Conservation (phyloP, 768 basidiomycete genomes). For the Hygrocybe coccinea region DNA sequence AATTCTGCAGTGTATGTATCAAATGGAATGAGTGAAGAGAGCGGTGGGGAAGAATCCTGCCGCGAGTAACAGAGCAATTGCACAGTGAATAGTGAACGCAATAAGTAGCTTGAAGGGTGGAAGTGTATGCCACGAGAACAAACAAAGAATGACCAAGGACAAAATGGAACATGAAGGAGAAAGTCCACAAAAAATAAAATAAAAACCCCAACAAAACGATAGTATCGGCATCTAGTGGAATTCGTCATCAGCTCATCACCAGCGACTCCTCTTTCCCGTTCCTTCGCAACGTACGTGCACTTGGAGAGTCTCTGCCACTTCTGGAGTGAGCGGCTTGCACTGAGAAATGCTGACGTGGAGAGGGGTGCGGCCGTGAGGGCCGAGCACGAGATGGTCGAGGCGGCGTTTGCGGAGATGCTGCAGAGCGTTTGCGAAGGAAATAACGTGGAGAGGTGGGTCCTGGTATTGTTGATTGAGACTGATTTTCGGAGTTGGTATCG, state of each 20-base stretch:
- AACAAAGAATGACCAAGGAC: neutral
- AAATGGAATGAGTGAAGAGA: neutral
- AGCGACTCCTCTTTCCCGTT: neutral
- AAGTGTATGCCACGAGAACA: neutral
- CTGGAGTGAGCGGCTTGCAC: constrained; percentile 24
- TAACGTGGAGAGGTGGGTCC: constrained; percentile 25
- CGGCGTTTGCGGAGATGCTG: constrained; percentile 16
- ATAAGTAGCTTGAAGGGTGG: neutral
- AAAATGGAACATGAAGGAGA: neutral
- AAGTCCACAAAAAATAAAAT: neutral
- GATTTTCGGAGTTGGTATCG: constrained; percentile 4
- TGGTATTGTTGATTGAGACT: constrained; percentile 10
- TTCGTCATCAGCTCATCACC: neutral
- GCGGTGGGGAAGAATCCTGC: neutral
- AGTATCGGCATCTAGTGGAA: neutral
- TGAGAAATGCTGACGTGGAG: constrained; percentile 13
- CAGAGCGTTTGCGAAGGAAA: constrained; percentile 31
- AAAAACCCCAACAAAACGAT: neutral
- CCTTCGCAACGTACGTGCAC: neutral
- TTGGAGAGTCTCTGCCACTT: neutral
- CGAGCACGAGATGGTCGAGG: constrained; percentile 14
- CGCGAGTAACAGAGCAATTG: neutral
- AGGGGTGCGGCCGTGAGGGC: constrained; percentile 4
- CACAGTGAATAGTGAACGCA: neutral
- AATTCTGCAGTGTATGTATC: neutral